Evolutionary conservation across 306 rosid genomes (phyloP).

Genomic region (Vigna nakashimae): DNA sequence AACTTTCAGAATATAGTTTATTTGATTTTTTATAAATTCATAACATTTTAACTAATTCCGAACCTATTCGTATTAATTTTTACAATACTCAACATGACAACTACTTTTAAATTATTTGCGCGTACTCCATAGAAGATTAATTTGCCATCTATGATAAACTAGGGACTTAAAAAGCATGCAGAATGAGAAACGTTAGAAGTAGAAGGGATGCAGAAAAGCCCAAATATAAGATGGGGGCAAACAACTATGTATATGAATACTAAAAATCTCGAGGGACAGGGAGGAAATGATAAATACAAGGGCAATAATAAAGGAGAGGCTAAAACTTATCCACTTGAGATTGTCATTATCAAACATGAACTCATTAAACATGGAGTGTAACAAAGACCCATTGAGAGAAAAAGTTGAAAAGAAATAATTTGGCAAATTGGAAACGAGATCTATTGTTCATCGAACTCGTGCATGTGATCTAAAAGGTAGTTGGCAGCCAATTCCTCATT

Average conservation of each 20-base stretch:
- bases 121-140: no score
- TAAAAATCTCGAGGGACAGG: slow-evolving; percentile 13
- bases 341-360: slow-evolving; percentile 44
- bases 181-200: no score
- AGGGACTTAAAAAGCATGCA: no score
- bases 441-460: slow-evolving; percentile 75
- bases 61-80: no score
- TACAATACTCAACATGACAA: no score
- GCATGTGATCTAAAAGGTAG: slow-evolving; percentile 82
- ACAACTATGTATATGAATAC: slow-evolving; percentile 43
- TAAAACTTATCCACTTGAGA: slow-evolving; percentile 44
- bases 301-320: slow-evolving; percentile 37
- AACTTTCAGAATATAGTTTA: no score
- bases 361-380: slow-evolving; percentile 43
- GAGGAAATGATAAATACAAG: slow-evolving; percentile 42
- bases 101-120: no score
- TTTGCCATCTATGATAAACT: no score
- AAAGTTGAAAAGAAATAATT: slow-evolving; percentile 32
- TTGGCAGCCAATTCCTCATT: slow-evolving; percentile 91
- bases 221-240: slow-evolving; percentile 19
- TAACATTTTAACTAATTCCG: no score
- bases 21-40: no score
- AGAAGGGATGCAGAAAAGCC: neutral
- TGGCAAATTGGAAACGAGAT: neutral
- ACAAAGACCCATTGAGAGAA: slow-evolving; percentile 40